Base-by-base conservation (phyloP, 192 early-diverging fungal species). In the Dispira simplex region DNA sequence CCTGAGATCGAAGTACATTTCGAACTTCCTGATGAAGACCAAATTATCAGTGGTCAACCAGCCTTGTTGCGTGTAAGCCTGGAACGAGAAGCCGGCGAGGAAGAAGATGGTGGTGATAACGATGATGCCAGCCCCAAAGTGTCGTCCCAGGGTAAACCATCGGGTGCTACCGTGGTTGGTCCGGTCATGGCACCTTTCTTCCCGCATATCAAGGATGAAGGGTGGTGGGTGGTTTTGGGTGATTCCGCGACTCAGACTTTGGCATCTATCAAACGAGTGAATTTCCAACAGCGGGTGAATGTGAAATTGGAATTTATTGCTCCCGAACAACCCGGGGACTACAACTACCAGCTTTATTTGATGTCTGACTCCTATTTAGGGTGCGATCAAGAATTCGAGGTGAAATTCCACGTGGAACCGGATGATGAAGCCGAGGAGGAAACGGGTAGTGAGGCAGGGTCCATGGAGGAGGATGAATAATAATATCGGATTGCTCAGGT, bases 141-240 rank as follows among this genome's bases (percentile, higher is more conserved):
- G 18, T 23, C 16, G 21, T 2, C 21, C 13, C 13, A 13, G 14
- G 55, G 55, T 23, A 57, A 16, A 20, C 16, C 16, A 16, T 32
- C 58, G 18, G 27, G 39, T 18, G 32, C n/a, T 8, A 3, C 13
- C 26, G 75, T 74, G 25, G 70, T 93, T 26, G 90, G 91, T 0
- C 86, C 85, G 8, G 95, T 94, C 6, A 77, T 90, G 57, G 93
- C 97, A 43, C 94, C 94, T 8, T 94, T 84, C 78, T 99, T 89
- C 80, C 94, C 97, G 10, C 71, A 74, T 20, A 73, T 81, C 71
- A 90, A 93, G 73, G 84, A 89, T 54, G 97, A 99, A 73, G 86
- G 85, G 14, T 99, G 97, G 97, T 99, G 97, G 97, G 71, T 97
- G 63, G 90, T 99, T 9, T 67, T 99, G 46, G 95, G 89, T 21